A percentile compares a stretch with the other conserved stretches of the same genome.
Conservation (phyloP, 257 asterid species). For the Solanum clarkiae region DNA sequence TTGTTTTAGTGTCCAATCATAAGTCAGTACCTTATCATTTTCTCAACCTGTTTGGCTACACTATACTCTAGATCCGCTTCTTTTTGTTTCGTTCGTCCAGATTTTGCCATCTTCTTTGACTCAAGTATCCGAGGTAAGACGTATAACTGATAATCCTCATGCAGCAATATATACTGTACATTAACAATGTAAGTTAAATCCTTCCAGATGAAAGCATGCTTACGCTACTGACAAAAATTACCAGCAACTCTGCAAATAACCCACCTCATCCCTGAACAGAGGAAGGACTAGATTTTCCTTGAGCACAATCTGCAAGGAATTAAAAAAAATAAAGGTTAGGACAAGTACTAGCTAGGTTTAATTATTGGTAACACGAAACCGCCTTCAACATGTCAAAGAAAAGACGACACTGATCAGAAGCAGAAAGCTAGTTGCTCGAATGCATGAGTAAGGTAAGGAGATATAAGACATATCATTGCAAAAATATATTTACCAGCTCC, state of each 20-base stretch:
- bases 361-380: not conserved
- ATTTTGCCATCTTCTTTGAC: constrained; percentile 95
- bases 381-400: not conserved
- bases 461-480: not conserved
- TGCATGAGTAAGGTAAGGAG: not conserved
- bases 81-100: constrained; percentile 89
- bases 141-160: constrained; percentile 83
- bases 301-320: constrained; percentile 69
- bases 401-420: not conserved
- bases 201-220: not conserved
- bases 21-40: constrained; percentile 85
- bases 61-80: constrained; percentile 99
- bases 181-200: not conserved
- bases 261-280: constrained; percentile 89
- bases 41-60: constrained; percentile 99
- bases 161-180: constrained; percentile 74
- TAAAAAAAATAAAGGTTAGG: constrained; percentile 2
- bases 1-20: not conserved
- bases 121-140: constrained; percentile 88
- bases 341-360: constrained; percentile 4
- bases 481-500: not conserved
- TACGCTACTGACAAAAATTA: not conserved
- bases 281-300: constrained; percentile 89
- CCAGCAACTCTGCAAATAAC: constrained; percentile 12
- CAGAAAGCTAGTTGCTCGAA: not conserved